Evolutionary conservation across 768 basidiomycete species (phyloP), one percentile per base, ranked within the genome.

Genomic region (Mycena galopus): DNA sequence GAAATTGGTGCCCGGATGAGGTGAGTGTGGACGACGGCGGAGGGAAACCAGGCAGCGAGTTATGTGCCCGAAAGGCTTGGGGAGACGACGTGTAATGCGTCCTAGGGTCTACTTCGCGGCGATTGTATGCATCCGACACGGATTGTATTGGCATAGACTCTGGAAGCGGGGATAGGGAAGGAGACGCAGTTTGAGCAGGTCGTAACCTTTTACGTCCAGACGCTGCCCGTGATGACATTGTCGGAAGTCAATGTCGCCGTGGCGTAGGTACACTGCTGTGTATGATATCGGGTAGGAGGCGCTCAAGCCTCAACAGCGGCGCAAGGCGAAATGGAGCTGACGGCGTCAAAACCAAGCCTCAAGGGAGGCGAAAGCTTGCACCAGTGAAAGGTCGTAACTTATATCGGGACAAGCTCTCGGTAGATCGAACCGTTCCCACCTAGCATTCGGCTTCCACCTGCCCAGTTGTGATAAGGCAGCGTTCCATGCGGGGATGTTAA

Each of bases 201-300:
- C 58, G 67, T 32, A 67, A 53, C 27, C 55, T 57, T 58, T 69
- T 73, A 56, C 72, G 75, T 19, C 75, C 72, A 9, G 75, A 73
- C 12, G 75, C 75, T 30, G 69, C 72, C 5, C 75, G 59, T 25
- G 68, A 67, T 21, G 75, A 73, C 75, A 75, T 75, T 12, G 64
- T 47, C 62, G 51, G 65, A 42, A 39, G 27, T 50, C 32, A 65
- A 60, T n/a, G 63, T 53, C 44, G 60, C n/a, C 30, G 39, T 17
- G 12, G 19, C n/a, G 12, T 2, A 47, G 23, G 32, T 12, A 44
- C 60, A 63, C 68, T 23, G 59, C 37, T 61, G 50, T 37, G 25
- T 69, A 39, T 69, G 53, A 58, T 9, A 37, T 21, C 23, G 39
- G 33, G 17, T 42, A n/a, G 19, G 30, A 32, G 56, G 8, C 58